Base-by-base conservation (phyloP, 257 asterid genomes). In the Penstemon barbatus region DNA sequence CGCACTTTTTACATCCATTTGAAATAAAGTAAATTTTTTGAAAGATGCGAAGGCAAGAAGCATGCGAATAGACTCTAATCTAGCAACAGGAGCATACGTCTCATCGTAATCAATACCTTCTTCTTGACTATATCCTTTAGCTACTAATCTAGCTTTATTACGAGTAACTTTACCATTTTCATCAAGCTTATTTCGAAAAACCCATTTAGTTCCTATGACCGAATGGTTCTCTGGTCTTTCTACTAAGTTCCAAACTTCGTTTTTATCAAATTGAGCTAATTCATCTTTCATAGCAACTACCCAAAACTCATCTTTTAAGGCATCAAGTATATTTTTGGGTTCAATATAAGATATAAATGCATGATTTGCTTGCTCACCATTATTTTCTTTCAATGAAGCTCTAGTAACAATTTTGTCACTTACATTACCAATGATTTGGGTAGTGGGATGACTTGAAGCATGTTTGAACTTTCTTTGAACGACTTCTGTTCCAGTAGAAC, bases 401-500 rank as follows among this genome's bases (percentile, higher is more conserved):
- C 33, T 25, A 1, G 33, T 25, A 25, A 25, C 2, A 25, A 25
- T 25, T 25, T 25, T 25, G 33, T 25, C 33, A 25, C 33, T 25
- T 25, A 25, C 33, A 25, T 25, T 25, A 25, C 56, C 56, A 7
- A 50, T 50, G 4, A 8, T 50, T 5, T 4, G 56, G 10, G 8
- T 11, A 6, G 56, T 4, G 4, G 56, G 56, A 50, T 50, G 56
- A 50, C 56, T 50, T 50, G 56, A 50, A 6, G 56, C 56, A 50
- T 50, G 56, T 11, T 50, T 52, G 57, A 52, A 52, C 15, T 52
- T 52, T n/a, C 57, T 52, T 52, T 52, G 57, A 25, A 25, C 33
- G 33, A 25, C 3, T 52, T 52, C 5, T 13, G 18, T 10, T 52
- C 19, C 57, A 13, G 15, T 52, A 4, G 57, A 52, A 10, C 19